These are phyloP conservation scores for Mallotus nudiflorus DNA, from an alignment of 345 rosid species.

Conservation along the genomic window DNA sequence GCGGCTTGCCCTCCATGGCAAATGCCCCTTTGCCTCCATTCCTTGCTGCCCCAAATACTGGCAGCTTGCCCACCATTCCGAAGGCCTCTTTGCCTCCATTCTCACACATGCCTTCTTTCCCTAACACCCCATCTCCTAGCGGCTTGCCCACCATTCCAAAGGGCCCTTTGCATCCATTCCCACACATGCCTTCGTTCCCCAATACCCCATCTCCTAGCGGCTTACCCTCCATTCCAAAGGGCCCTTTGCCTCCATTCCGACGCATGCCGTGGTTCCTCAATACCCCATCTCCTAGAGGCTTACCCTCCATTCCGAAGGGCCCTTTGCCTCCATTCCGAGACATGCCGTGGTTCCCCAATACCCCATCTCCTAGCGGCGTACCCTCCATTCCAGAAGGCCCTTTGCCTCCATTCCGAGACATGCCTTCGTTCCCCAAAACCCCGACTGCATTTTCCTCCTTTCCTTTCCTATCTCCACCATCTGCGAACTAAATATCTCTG, in stretches of 20 bases:
- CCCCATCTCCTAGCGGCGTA: constrained; percentile 10
- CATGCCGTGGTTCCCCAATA: constrained; percentile 26
- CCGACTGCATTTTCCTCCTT: background rate
- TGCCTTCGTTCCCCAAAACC: background rate
- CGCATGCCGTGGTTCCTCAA: too few relatives aligned
- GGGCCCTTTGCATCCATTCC: background rate
- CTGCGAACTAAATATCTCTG: background rate
- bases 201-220: too few relatives aligned
- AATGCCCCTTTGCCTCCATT: constrained; percentile 27
- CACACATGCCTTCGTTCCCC: background rate
- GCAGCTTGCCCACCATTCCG: constrained; percentile 2
- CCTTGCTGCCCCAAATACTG: constrained; percentile 19
- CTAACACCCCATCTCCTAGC: constrained; percentile 18
- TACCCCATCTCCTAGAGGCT: constrained; percentile 12
- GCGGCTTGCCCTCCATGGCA: background rate
- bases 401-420: background rate
- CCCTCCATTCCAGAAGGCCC: background rate
- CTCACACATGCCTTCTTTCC: constrained; percentile 28
- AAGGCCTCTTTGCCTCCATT: background rate
- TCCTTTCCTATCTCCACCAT: background rate
- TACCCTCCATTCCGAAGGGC: background rate
- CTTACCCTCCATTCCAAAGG: constrained; percentile 3
- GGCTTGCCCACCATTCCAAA: background rate
- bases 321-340: background rate
- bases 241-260: constrained; percentile 28